Evolutionary conservation across 352 stramenopile species (phyloP).

Genomic region (Pilasporangium apinafurcum): DNA sequence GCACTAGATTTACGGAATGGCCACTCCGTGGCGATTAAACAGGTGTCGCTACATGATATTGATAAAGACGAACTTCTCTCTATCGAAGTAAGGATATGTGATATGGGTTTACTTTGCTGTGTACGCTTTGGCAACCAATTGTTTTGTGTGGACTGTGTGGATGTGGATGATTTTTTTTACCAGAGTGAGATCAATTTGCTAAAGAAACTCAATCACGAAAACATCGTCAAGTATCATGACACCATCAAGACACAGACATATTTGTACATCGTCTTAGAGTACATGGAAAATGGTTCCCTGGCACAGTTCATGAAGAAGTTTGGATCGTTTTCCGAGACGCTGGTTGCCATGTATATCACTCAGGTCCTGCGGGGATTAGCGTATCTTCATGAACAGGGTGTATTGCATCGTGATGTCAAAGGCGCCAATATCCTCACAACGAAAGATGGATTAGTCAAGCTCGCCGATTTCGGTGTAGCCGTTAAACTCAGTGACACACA

Average conservation of each 20-base stretch:
- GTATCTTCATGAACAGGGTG: slow-evolving; percentile 89
- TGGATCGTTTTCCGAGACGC: slow-evolving; percentile 86
- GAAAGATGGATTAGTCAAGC: slow-evolving; percentile 88
- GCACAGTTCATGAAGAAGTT: slow-evolving; percentile 93
- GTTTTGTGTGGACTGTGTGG: neutral
- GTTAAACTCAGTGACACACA: slow-evolving; percentile 85
- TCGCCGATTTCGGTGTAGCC: slow-evolving; percentile 91
- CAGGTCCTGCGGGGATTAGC: slow-evolving; percentile 88
- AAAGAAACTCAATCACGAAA: slow-evolving; percentile 91
- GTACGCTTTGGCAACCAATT: neutral
- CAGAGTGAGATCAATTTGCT: slow-evolving; percentile 90
- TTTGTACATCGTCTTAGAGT: slow-evolving; percentile 87
- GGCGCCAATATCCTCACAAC: slow-evolving; percentile 92
- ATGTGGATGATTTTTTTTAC: neutral
- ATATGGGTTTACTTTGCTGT: neutral
- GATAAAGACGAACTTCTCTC: slow-evolving; percentile 78
- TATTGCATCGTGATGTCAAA: slow-evolving; percentile 92
- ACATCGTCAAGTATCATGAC: slow-evolving; percentile 95
- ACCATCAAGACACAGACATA: slow-evolving; percentile 85
- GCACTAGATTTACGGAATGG: slow-evolving; percentile 81
- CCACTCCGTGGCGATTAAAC: slow-evolving; percentile 83
- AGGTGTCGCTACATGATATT: slow-evolving; percentile 78
- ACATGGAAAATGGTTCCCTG: slow-evolving; percentile 93
- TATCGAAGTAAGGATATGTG: slow-evolving; percentile 44
- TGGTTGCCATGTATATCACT: slow-evolving; percentile 90